A percentile compares a stretch with the other conserved stretches of the same genome.
Evolutionary conservation across 2,329 filamentous ascomycete genomes (phyloP).

Genomic region (Ascochyta fabae): DNA sequence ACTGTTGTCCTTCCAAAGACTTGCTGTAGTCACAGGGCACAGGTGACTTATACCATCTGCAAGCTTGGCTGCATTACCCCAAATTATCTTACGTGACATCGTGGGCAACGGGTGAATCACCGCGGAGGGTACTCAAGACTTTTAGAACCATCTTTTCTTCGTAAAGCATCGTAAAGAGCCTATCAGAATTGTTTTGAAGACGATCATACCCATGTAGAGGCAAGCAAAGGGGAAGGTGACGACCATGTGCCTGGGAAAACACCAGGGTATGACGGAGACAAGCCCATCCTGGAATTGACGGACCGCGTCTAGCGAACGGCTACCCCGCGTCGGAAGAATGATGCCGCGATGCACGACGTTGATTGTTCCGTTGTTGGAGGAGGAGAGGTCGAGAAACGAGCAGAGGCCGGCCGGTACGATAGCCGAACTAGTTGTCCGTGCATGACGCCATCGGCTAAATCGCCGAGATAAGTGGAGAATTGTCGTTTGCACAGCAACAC

Average conservation of each 20-base stretch:
- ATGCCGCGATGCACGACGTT: neutral
- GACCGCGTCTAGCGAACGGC: neutral
- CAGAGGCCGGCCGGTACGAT: neutral
- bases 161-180: neutral
- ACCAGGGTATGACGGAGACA: neutral
- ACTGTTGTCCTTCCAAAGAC: neutral
- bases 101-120: neutral
- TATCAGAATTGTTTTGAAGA: neutral
- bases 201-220: neutral
- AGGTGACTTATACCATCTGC: neutral
- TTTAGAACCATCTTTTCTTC: neutral
- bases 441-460: slow-evolving; percentile 7
- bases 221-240: slow-evolving; percentile 4
- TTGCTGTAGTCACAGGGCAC: neutral
- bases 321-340: slow-evolving; percentile 16
- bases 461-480: neutral
- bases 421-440: neutral
- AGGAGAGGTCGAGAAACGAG: neutral
- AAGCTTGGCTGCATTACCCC: neutral
- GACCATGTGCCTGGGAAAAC: neutral
- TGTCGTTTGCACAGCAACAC: too few species aligned
- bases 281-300: neutral
- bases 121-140: neutral
- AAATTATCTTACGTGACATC: neutral
- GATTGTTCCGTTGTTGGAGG: neutral